phyloP scores from a whole-genome alignment of 2,329 filamentous ascomycete genomes.

The Phialemoniopsis sp. region DNA sequence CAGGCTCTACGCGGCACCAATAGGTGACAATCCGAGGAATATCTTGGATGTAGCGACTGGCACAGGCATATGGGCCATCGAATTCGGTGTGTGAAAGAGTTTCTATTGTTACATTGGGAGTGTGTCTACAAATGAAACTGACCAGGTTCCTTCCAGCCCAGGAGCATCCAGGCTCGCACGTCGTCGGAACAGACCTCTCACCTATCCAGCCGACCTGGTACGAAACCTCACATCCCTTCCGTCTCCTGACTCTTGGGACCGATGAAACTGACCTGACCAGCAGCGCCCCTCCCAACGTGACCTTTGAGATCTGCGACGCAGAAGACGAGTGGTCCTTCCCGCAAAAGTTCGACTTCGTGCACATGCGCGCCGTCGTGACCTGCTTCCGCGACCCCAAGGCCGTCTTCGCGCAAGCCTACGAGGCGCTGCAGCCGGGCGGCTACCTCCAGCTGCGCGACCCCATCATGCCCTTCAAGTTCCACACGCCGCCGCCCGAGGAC shows the following conservation, averaged over 20 bases:
- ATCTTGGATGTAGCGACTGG: conserved; percentile 7
- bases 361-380: conserved; percentile 17
- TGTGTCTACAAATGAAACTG: conserved; percentile 5
- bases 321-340: conserved; percentile 18
- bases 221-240: too few relatives aligned
- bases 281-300: conserved; percentile 15
- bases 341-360: conserved; percentile 15
- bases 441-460: conserved; percentile 19
- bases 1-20: conserved; percentile 14
- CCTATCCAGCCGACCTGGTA: conserved; percentile 16
- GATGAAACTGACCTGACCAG: too few relatives aligned
- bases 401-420: conserved; percentile 12
- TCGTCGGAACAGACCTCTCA: conserved; percentile 13
- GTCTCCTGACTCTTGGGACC: too few relatives aligned
- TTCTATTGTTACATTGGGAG: conserved; percentile 10
- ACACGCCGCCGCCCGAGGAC: conserved; percentile 12
- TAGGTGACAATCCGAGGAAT: conserved; percentile 4
- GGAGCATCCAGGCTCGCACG: conserved; percentile 11
- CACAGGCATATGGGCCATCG: conserved; percentile 9
- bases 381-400: conserved; percentile 14
- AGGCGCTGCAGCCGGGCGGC: conserved; percentile 13
- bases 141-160: conserved; percentile 6
- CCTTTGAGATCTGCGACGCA: conserved; percentile 19
- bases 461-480: conserved; percentile 16
- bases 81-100: conserved; percentile 4